Percentiles rank a stretch among this genome's conserved stretches.
phyloP scores from a whole-genome alignment of 495 filamentous ascomycete species.

The Penicillium nucicola region DNA sequence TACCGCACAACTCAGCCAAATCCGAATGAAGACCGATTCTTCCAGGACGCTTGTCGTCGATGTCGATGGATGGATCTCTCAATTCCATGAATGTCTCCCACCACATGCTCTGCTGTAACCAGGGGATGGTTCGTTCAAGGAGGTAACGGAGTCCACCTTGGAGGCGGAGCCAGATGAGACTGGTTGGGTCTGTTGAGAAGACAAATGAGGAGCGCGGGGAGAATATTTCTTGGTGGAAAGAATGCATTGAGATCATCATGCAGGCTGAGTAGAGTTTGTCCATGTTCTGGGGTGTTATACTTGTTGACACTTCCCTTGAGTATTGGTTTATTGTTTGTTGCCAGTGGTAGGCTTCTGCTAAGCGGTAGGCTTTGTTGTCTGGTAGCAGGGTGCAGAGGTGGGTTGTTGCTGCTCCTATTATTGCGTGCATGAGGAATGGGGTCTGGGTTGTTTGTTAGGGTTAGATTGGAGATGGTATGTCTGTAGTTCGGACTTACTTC shows the following conservation, averaged over 20 bases:
- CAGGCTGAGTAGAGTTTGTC: conserved; percentile 45
- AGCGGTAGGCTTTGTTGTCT: conserved; percentile 24
- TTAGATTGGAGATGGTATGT: not conserved
- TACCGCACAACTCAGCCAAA: conserved; percentile 37
- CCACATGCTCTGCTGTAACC: conserved; percentile 40
- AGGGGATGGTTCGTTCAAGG: conserved; percentile 25
- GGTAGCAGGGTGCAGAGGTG: conserved; percentile 36
- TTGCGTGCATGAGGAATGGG: conserved; percentile 46
- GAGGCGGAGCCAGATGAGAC: conserved; percentile 43
- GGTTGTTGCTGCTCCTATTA: conserved; percentile 37
- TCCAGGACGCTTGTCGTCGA: conserved; percentile 29
- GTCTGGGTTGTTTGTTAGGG: conserved; percentile 26
- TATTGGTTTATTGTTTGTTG: conserved; percentile 40
- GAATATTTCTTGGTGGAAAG: conserved; percentile 34
- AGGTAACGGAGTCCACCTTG: conserved; percentile 41
- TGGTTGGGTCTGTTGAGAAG: conserved; percentile 27
- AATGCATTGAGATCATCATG: conserved; percentile 36
- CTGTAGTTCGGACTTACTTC: conserved; percentile 22
- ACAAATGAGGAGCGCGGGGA: conserved; percentile 43
- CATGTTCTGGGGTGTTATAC: conserved; percentile 33
- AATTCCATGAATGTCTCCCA: conserved; percentile 32
- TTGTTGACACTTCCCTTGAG: conserved; percentile 24
- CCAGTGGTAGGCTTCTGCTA: conserved; percentile 43
- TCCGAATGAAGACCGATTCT: conserved; percentile 31
- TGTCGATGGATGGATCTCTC: conserved; percentile 17